Base-by-base conservation (phyloP, 257 asterid genomes). In the Solanum commersonii region DNA sequence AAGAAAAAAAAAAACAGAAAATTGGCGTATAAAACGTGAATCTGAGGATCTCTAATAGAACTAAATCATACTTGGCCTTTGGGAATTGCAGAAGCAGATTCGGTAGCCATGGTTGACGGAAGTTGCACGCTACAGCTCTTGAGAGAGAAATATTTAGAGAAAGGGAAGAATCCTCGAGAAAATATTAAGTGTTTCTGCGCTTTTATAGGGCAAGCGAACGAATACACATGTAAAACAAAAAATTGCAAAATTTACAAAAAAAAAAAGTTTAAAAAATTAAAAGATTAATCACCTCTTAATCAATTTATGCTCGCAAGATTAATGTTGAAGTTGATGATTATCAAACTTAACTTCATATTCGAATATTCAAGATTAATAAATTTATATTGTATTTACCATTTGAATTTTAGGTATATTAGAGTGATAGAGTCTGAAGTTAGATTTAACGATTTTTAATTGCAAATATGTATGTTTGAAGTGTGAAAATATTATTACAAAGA, bases 41-140 rank as follows among this genome's bases (percentile, higher is more conserved):
- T n/a, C 8, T 46, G 10, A 35, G 78, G 27, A 81, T 20, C 16
- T 37, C 37, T n/a, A 60, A 87, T 40, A 76, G 82, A 33, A 67
- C 7, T 27, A 7, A 84, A 20, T 20, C 71, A 12, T 89, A 94
- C 98, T 89, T 95, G 96, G 89, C 87, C 91, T 89, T 93, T 92
- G 9, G 90, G 97, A 79, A 90, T 76, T 27, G 92, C 65, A 82
- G 93, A 93, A 85, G 93, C 92, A n/a, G 98, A 91, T 91, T 95
- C 98, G 82, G 93, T 89, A 87, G 97, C 91, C 98, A 95, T 95
- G 88, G 89, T 27, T 90, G 84, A 25, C 33, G 84, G 84, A 70
- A 37, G 16, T 20, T 34, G 65, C 13, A 76, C 87, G 91, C 71
- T 59, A 60, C 46, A 49, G 87, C 31, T 29, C 37, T 71, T 31